Percentiles rank a stretch among this genome's conserved stretches.
Conservation (phyloP, 164 flowering plant species). For the Liquidambar formosana region DNA sequence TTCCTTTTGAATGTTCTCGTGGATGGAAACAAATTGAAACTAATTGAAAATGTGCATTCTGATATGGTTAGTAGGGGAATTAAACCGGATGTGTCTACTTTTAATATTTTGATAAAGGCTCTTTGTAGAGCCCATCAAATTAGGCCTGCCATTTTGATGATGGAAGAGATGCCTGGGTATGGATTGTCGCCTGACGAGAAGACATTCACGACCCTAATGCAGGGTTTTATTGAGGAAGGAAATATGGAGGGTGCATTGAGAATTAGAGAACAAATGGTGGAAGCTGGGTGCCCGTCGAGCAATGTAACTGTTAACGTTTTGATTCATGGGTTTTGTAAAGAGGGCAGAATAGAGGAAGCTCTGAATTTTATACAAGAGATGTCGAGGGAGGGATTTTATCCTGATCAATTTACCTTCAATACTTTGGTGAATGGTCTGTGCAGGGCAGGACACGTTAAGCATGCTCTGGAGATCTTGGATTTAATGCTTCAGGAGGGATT, state of each 20-base stretch:
- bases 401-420: constrained; percentile 76
- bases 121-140: constrained; percentile 86
- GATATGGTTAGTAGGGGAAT: constrained; percentile 51
- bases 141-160: constrained; percentile 74
- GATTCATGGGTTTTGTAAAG: constrained; percentile 79
- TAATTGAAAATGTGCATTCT: constrained; percentile 67
- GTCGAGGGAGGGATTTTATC: constrained; percentile 57
- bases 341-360: constrained; percentile 69
- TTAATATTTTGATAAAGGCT: constrained; percentile 85
- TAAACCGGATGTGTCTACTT: constrained; percentile 71
- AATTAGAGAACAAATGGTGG: constrained; percentile 65
- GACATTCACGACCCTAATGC: constrained; percentile 82
- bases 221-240: constrained; percentile 80
- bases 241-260: constrained; percentile 73
- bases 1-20: constrained; percentile 72
- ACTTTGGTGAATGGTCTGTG: constrained; percentile 77
- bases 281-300: constrained; percentile 39
- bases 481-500: constrained; percentile 82
- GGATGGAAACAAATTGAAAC: constrained; percentile 70
- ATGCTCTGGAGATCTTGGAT: constrained; percentile 76
- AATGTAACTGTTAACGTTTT: constrained; percentile 65
- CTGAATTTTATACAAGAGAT: constrained; percentile 57
- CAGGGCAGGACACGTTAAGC: constrained; percentile 65
- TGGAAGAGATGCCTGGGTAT: constrained; percentile 76
- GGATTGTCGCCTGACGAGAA: constrained; percentile 79